Evolutionary conservation across 1,284 basidiomycete genomes (phyloP).

Genomic region (Wolfiporia cocos): DNA sequence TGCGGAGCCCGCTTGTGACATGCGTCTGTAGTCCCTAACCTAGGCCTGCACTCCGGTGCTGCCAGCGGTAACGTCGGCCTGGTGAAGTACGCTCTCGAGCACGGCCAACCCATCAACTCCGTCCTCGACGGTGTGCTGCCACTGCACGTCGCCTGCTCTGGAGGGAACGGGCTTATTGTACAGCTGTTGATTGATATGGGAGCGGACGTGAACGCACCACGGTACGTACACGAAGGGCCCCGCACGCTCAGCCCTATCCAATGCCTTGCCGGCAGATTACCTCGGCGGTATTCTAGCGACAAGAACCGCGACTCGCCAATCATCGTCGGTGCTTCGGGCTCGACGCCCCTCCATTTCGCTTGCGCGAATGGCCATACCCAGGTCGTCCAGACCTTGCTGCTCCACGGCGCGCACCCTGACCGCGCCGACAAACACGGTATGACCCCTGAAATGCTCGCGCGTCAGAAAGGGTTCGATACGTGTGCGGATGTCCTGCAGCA

Average conservation of each 20-base stretch:
- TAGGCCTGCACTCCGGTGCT: slow-evolving; percentile 86
- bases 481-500: slow-evolving; percentile 53
- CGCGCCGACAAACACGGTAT: slow-evolving; percentile 83
- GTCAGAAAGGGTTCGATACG: slow-evolving; percentile 59
- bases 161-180: slow-evolving; percentile 82
- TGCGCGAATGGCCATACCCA: slow-evolving; percentile 83
- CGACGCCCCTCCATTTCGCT: slow-evolving; percentile 92
- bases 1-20: neutral
- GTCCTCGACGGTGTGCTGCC: slow-evolving; percentile 90
- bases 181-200: slow-evolving; percentile 83
- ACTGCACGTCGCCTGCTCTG: slow-evolving; percentile 85
- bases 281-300: slow-evolving; percentile 73
- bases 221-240: too few relatives aligned
- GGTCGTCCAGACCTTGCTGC: slow-evolving; percentile 71
- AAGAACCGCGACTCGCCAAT: slow-evolving; percentile 59
- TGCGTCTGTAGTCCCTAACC: slow-evolving; percentile 60
- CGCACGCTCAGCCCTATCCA: too few relatives aligned
- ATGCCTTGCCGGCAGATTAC: too few relatives aligned
- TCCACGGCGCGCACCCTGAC: slow-evolving; percentile 73
- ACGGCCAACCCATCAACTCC: slow-evolving; percentile 91
- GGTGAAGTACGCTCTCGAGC: slow-evolving; percentile 82
- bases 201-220: slow-evolving; percentile 89
- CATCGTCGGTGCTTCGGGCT: slow-evolving; percentile 77
- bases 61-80: slow-evolving; percentile 85
- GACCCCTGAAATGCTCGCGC: slow-evolving; percentile 71